Evolutionary conservation across 2,329 filamentous ascomycete genomes (phyloP).

Genomic region (Neurospora sp.): DNA sequence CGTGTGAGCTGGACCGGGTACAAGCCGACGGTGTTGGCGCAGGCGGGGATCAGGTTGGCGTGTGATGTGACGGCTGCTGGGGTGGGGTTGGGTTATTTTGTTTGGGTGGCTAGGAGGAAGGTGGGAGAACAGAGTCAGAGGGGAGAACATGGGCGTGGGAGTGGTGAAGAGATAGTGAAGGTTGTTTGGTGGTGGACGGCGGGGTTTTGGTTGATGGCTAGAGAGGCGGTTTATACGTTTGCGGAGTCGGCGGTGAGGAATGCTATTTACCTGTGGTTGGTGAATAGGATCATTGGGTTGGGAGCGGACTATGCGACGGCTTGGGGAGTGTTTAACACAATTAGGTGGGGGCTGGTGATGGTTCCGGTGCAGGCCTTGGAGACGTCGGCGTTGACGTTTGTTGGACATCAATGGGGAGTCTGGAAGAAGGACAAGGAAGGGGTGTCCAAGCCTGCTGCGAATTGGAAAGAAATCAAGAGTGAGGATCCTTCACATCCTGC

Average conservation of each 20-base stretch:
- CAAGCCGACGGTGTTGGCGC: constrained; percentile 50
- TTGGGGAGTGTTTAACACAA: constrained; percentile 66
- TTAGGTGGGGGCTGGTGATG: constrained; percentile 67
- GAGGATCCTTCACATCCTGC: neutral
- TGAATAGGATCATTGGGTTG: constrained; percentile 53
- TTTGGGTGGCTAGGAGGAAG: constrained; percentile 29
- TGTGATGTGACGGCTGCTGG: constrained; percentile 49
- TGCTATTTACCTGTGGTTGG: constrained; percentile 60
- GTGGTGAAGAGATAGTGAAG: neutral
- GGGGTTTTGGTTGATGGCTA: neutral
- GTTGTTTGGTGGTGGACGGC: neutral
- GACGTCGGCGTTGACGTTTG: constrained; percentile 53
- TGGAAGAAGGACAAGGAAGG: constrained; percentile 19
- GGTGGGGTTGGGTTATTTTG: constrained; percentile 50
- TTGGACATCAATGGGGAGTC: constrained; percentile 56
- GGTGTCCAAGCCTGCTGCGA: neutral
- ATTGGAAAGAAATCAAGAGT: neutral
- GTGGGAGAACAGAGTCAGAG: neutral
- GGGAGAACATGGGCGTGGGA: neutral
- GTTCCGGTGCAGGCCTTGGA: constrained; percentile 60
- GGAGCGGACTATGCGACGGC: constrained; percentile 59
- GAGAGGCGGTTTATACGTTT: constrained; percentile 35
- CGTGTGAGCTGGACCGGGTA: constrained; percentile 38
- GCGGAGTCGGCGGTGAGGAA: constrained; percentile 58
- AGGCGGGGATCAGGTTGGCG: constrained; percentile 52